A percentile compares a stretch with the other conserved stretches of the same genome.
Evolutionary conservation across 1,139 yeast species (phyloP).

Genomic region (Pichia sp.): DNA sequence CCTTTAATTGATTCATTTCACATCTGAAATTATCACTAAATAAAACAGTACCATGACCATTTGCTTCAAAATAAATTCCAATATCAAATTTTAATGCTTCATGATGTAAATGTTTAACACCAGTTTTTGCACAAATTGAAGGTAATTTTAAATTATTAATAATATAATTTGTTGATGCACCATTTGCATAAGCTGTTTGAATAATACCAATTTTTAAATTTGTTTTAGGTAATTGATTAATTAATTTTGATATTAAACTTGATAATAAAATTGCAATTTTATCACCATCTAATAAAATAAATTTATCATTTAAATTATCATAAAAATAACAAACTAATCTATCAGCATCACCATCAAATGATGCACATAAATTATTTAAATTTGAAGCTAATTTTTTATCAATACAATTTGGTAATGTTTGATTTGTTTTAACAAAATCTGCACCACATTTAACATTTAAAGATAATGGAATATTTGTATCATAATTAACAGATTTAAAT

Average conservation of each 20-base stretch:
- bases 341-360: slow-evolving; percentile 98
- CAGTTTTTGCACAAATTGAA: slow-evolving; percentile 87
- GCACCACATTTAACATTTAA: slow-evolving; percentile 90
- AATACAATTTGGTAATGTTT: slow-evolving; percentile 64
- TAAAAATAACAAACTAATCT: slow-evolving; percentile 77
- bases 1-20: slow-evolving; percentile 21
- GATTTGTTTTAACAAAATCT: slow-evolving; percentile 88
- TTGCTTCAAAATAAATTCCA: slow-evolving; percentile 96
- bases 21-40: slow-evolving; percentile 57
- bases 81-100: slow-evolving; percentile 78
- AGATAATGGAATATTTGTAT: slow-evolving; percentile 46
- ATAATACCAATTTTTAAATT: slow-evolving; percentile 68
- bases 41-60: slow-evolving; percentile 97
- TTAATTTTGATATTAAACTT: slow-evolving; percentile 23
- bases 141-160: slow-evolving; percentile 61
- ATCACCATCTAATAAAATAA: slow-evolving; percentile 86
- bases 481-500: slow-evolving; percentile 50
- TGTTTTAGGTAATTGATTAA: slow-evolving; percentile 19
- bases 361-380: slow-evolving; percentile 53
- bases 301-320: slow-evolving; percentile 38
- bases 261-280: slow-evolving; percentile 86
- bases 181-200: slow-evolving; percentile 98
- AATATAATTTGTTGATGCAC: slow-evolving; percentile 75
- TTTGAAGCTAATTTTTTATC: slow-evolving; percentile 18
- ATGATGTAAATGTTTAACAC: slow-evolving; percentile 91